Percentiles rank a stretch among this genome's conserved stretches.
Conservation (phyloP, 164 flowering plant genomes). For the Hamamelis virginiana region DNA sequence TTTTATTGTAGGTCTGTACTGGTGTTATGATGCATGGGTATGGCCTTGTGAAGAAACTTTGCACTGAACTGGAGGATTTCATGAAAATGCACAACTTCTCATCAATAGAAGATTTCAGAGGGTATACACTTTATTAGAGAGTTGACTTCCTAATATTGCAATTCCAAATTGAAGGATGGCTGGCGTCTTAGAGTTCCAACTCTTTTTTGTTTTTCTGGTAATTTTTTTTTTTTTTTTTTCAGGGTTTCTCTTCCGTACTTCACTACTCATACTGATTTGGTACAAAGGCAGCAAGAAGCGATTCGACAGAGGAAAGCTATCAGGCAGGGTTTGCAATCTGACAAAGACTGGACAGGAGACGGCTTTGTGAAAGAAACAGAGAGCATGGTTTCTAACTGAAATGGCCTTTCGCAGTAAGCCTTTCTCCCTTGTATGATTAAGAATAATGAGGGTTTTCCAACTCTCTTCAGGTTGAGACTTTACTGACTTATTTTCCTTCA, state of each 20-base stretch:
- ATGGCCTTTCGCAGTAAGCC: neutral
- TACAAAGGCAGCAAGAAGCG: constrained; percentile 77
- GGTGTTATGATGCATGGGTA: constrained; percentile 99
- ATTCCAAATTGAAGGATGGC: neutral
- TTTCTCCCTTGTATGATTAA: constrained; percentile 2
- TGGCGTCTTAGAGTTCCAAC: neutral
- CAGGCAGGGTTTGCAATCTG: constrained; percentile 82
- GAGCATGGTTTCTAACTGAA: constrained; percentile 95
- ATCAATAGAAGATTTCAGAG: constrained; percentile 88
- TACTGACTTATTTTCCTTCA: neutral
- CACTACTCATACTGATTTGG: constrained; percentile 91
- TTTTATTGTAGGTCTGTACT: constrained; percentile 74
- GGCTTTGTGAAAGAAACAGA: constrained; percentile 90
- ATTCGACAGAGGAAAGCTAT: constrained; percentile 71
- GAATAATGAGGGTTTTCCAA: constrained; percentile 11
- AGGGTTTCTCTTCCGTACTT: constrained; percentile 82
- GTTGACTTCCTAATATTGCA: neutral
- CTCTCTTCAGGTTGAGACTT: neutral
- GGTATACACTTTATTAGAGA: constrained; percentile 42
- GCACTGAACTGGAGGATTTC: constrained; percentile 83
- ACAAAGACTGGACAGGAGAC: constrained; percentile 96
- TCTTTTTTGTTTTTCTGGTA: neutral
- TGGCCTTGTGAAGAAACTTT: constrained; percentile 79
- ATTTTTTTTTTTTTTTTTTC: constrained; percentile 11
- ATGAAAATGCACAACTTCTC: constrained; percentile 90